Percentiles rank a stretch among this genome's conserved stretches.
phyloP scores from a whole-genome alignment of 805 yeast species.

The Peterozyma xylosa region DNA sequence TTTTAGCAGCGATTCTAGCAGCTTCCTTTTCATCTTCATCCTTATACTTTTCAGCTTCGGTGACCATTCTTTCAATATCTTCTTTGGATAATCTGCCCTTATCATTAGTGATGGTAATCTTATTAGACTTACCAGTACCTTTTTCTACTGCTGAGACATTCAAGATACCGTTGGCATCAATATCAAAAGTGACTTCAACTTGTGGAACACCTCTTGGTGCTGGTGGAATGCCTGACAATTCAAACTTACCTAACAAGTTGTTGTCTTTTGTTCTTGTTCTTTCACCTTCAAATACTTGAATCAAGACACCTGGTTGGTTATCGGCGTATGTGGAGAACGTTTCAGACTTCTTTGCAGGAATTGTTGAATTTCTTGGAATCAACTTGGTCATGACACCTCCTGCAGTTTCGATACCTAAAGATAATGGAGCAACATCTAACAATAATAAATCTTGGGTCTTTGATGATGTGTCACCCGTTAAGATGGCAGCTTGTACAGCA shows the following conservation, averaged over 20 bases:
- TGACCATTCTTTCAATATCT: constrained; percentile 59
- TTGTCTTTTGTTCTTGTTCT: constrained; percentile 72
- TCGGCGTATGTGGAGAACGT: constrained; percentile 77
- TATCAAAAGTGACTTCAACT: constrained; percentile 67
- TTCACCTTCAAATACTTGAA: constrained; percentile 77
- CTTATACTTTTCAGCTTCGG: constrained; percentile 57
- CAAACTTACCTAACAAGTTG: constrained; percentile 69
- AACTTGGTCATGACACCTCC: constrained; percentile 80
- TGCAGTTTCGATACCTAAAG: constrained; percentile 77
- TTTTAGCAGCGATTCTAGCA: constrained; percentile 46
- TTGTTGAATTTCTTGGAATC: constrained; percentile 70
- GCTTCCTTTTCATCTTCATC: constrained; percentile 59
- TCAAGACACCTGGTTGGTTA: constrained; percentile 78
- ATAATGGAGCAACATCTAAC: constrained; percentile 92
- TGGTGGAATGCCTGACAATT: constrained; percentile 63
- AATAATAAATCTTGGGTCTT: constrained; percentile 93
- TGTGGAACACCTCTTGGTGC: constrained; percentile 79
- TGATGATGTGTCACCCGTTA: constrained; percentile 92
- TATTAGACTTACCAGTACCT: constrained; percentile 44
- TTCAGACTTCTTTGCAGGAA: constrained; percentile 70
- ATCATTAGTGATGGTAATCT: constrained; percentile 39
- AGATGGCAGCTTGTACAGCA: constrained; percentile 95
- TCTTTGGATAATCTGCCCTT: constrained; percentile 51
- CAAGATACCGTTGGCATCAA: constrained; percentile 74
- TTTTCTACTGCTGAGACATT: constrained; percentile 53